Base-by-base conservation (phyloP, 2,329 filamentous ascomycete genomes). In the Diplodia mutila region DNA sequence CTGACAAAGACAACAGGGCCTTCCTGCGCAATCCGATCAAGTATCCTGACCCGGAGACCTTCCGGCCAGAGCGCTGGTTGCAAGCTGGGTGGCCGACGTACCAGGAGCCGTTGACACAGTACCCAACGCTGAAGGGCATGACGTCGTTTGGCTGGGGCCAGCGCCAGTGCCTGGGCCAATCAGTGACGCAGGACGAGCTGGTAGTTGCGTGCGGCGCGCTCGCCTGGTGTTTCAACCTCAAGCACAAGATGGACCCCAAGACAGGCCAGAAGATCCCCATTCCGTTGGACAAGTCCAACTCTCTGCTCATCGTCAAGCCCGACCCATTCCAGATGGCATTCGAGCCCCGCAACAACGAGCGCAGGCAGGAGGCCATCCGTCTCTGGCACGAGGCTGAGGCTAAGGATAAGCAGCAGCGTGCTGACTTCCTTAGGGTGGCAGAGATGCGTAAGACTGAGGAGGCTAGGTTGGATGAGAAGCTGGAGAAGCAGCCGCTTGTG, bases 141-240 rank as follows among this genome's bases (percentile, higher is more conserved):
- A 85, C 88, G 70, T 88, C 85, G 0, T 90, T 90, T 72, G 88
- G 88, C 32, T 90, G 84, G 81, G 88, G 88, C 39, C 86, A 87
- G 52, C 83, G 88, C 69, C 84, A 85, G 16, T 90, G 88, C 71
- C 82, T 89, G 4, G 88, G 87, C 5, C 85, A 88, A 77, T 85
- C 85, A 66, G 84, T 90, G 54, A 88, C 86, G 29, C 86, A 89
- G 72, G 82, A 84, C 65, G 83, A 84, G 71, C 76, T 83, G n/a
- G 71, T 86, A 7, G 80, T 85, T 7, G 83, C 83, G 0, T 85
- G 83, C 68, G 83, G 84, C 23, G 81, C 81, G 16, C 73, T 86
- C n/a, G 77, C 80, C 68, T 82, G 80, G 80, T 78, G 75, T 3
- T 83, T 80, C 75, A 80, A 81, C 72, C 67, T 86, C 61, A 81